Evolutionary conservation across 305 asterid species (phyloP), one percentile per base, ranked within the genome.

Genomic region (Solanum chacoense): DNA sequence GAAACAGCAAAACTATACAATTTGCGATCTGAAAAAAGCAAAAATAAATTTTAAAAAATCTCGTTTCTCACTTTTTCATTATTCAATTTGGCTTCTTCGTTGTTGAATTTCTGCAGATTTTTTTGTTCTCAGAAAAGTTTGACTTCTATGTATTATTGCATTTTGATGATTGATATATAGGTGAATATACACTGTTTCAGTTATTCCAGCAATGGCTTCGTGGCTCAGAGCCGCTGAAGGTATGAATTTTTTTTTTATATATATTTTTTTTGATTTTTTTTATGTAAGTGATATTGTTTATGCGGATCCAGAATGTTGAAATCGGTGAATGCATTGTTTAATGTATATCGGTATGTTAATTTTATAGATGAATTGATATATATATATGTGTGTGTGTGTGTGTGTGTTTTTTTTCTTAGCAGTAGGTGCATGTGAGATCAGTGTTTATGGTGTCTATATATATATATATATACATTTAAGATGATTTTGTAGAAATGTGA

Each of bases 221-320:
- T 97, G 98, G 99, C 95, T 97, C 89, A 96, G 94, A 94, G 98
- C 98, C 36, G 99, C 99, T 87, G 99, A 97, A 97, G 99, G 99
- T 97, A 87, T 85, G 90, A 26, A 13, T 84, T 45, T 16, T n/a
- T n/a, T n/a, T n/a, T n/a, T n/a, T n/a, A n/a, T n/a, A n/a, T n/a
- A n/a, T n/a, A 8, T 55, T 55, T 72, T 20, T 63, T 1, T 85
- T 29, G 2, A 29, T 87, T 80, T 55, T 24, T 38, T 88, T 31
- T 59, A 59, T 20, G 12, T 65, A 26, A 71, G 78, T 88, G 55
- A 73, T 86, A 55, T 72, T 38, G 67, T 77, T 89, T 22, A 87
- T 37, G 38, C 29, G 29, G 71, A 83, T 83, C 72, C 11, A 28
- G 37, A 80, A 80, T 28, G 24, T 42, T 4, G 84, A 22, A 80